Base-by-base conservation (phyloP, 2,329 filamentous ascomycete species). In the Teratosphaeria destructans region DNA sequence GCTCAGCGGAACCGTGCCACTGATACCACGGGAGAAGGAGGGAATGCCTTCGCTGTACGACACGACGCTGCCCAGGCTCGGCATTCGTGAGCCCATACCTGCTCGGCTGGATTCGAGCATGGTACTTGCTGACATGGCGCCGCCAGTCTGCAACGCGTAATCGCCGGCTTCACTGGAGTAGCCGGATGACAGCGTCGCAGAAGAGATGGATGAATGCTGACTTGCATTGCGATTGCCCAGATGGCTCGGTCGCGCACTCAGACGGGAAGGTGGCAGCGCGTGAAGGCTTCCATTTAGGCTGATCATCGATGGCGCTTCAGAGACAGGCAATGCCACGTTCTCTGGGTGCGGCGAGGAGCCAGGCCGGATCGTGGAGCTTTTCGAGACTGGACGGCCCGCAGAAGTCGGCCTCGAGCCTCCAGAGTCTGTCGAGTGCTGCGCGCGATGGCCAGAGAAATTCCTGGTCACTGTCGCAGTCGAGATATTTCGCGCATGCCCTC, bases 31-130 rank as follows among this genome's bases (percentile, higher is more conserved):
- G 49, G 54, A 64, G 23, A 68, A 59, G 1, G 64, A 55, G 8
- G 66, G 67, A 12, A 62, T 59, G 8, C 58, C 63, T 39, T 64
- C 64, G 32, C 57, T 60, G 0, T 87, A 89, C 5, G 91, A 96
- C 2, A 85, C 88, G 76, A 96, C 90, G 72, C 93, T 96, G 26
- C 91, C 91, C 61, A 96, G 81, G 74, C 92, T 96, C 62, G 92
- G 86, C 11, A 91, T 83, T 27, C 93, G 82, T 23, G 87, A 85
- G 58, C 95, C 78, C 2, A 77, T 75, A 61, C 82, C 79, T 72
- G 77, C 67, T 68, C 76, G 67, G 69, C 77, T 66, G 49, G 67
- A 69, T 53, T 19, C 27, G 12, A 56, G 55, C 59, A 63, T 70
- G 8, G 70, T 71, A 47, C 63, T 64, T 7, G 56, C 77, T 1